Base-by-base conservation (phyloP, 495 filamentous ascomycete genomes). In the Cudoniella acicularis region DNA sequence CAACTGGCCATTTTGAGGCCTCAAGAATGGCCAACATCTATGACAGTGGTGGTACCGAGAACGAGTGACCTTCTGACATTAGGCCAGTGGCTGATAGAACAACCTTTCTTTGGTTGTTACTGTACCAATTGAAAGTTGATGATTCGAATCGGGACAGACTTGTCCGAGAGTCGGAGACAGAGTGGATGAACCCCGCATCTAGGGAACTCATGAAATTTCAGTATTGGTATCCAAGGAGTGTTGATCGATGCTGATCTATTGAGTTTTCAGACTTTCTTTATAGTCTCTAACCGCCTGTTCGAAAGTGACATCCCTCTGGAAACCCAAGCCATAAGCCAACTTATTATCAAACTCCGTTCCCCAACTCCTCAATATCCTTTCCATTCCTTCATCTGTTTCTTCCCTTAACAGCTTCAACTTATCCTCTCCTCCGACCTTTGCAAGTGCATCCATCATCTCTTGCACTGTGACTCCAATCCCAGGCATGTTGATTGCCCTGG, bases 341-440 rank as follows among this genome's bases (percentile, higher is more conserved):
- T 69, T 75, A 53, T 78, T 83, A 62, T 89, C 83, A 67, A 90
- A 85, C 56, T 80, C 77, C 57, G 83, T 79, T 36, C 87, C 81
- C 90, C 89, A 92, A 53, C 84, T 84, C 61, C 87, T 79, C 69
- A 94, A 75, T 57, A 94, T 88, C 63, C 76, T 77, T 73, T 91
- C 86, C 52, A 85, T 77, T 36, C 73, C 78, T 53, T 80, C 77
- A 69, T 91, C 83, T 65, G 78, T 81, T 72, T 80, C 79, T 70
- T 91, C 87, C 67, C 78, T 78, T 24, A 92, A 76, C 49, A 87
- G 70, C 63, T 71, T 72, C 70, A 88, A 63, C 67, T 77, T 81
- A 42, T 92, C 85, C 72, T 85, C 76, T 0, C 90, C 89, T 1
- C 85, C 89, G 25, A 89, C 78, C 63, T 79, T 81, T 58, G 80